phyloP scores from a whole-genome alignment of 2,329 filamentous ascomycete species.

The Penicillium aurantiogriseum region DNA sequence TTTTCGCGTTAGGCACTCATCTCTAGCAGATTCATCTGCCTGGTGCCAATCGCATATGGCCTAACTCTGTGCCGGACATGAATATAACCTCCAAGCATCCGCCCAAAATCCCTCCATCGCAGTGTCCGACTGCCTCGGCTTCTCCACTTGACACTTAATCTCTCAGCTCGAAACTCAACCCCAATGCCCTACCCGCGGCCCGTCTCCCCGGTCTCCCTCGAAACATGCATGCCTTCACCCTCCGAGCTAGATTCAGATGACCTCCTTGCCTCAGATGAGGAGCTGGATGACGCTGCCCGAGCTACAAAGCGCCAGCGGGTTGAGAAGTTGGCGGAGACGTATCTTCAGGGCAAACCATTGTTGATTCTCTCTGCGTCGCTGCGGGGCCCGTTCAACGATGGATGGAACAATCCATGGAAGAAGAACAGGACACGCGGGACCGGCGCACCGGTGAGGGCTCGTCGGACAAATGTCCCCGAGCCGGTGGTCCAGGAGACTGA shows the following conservation, averaged over 20 bases:
- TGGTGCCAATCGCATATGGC: not conserved
- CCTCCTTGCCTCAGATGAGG: conserved; percentile 41
- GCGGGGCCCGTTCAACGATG: conserved; percentile 45
- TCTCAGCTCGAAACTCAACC: conserved; percentile 10
- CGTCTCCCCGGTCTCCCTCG: conserved; percentile 37
- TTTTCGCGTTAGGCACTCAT: conserved; percentile 7
- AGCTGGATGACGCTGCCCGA: conserved; percentile 32
- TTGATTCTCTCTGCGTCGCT: conserved; percentile 49
- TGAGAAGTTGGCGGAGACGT: conserved; percentile 42
- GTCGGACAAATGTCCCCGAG: conserved; percentile 6
- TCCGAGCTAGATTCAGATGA: conserved; percentile 28
- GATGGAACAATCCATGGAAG: conserved; percentile 50
- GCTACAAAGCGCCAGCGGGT: conserved; percentile 44
- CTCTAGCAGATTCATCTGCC: not conserved
- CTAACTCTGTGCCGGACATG: conserved; percentile 13
- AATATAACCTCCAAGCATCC: not conserved
- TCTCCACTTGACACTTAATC: not conserved
- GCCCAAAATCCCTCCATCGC: conserved; percentile 19
- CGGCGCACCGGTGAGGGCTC: not conserved
- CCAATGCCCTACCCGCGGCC: conserved; percentile 36
- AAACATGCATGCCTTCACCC: conserved; percentile 30
- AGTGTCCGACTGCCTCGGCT: conserved; percentile 23
- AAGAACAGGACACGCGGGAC: conserved; percentile 22
- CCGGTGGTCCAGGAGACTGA: conserved; percentile 31
- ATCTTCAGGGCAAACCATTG: conserved; percentile 43